Percentiles rank a stretch among this genome's conserved stretches.
phyloP scores from a whole-genome alignment of 2,329 filamentous ascomycete species.

The Cordyceps tenuipes region DNA sequence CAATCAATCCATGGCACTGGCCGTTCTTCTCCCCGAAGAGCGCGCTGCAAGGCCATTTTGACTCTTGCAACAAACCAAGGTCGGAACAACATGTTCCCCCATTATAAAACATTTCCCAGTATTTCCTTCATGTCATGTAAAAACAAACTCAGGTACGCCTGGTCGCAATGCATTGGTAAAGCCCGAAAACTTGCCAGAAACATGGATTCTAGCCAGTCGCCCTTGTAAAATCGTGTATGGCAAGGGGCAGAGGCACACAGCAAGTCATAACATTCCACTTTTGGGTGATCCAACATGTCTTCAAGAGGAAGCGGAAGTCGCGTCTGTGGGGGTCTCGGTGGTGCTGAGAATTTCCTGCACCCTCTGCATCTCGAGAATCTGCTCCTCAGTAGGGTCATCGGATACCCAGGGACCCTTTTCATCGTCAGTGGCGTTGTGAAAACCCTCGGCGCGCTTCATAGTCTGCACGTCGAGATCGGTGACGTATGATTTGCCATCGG shows the following conservation, averaged over 20 bases:
- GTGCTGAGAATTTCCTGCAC: slow-evolving; percentile 44
- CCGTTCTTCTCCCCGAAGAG: background rate
- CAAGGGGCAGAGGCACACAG: background rate
- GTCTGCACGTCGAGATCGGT: slow-evolving; percentile 93
- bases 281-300: background rate
- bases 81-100: background rate
- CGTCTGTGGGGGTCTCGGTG: slow-evolving; percentile 10
- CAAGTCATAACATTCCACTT: slow-evolving; percentile 4
- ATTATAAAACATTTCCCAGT: slow-evolving; percentile 5
- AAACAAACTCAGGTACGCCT: slow-evolving; percentile 7
- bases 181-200: background rate
- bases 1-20: slow-evolving; percentile 11
- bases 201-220: background rate
- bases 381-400: slow-evolving; percentile 58
- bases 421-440: slow-evolving; percentile 70
- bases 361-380: slow-evolving; percentile 52
- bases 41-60: background rate
- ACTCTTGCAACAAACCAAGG: background rate
- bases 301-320: background rate
- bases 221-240: slow-evolving; percentile 7
- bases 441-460: slow-evolving; percentile 75
- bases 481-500: slow-evolving; percentile 69
- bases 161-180: slow-evolving; percentile 11
- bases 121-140: background rate
- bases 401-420: slow-evolving; percentile 82